Evolutionary conservation across 805 yeast species (phyloP).

Genomic region (Candida succiphila): DNA sequence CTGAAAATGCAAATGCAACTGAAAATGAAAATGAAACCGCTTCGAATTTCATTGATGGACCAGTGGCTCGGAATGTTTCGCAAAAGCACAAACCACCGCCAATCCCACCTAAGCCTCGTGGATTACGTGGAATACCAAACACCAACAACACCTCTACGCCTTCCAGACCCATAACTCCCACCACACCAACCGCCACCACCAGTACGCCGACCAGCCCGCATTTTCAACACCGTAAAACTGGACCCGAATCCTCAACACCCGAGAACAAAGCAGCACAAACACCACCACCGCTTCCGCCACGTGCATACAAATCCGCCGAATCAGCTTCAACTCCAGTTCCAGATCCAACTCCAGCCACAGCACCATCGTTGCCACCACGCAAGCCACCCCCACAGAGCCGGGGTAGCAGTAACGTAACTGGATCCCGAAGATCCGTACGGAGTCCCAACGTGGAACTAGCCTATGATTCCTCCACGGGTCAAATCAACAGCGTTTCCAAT

Average conservation of each 20-base stretch:
- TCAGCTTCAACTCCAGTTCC: background rate
- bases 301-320: background rate
- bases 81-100: slow-evolving; percentile 23
- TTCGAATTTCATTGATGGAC: too few relatives aligned
- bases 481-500: background rate
- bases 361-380: background rate
- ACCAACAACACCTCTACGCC: slow-evolving; percentile 7
- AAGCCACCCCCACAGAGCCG: background rate
- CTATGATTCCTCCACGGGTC: background rate
- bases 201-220: too few relatives aligned
- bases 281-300: background rate
- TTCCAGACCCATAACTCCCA: slow-evolving; percentile 6
- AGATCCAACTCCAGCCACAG: background rate
- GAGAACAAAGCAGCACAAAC: too few relatives aligned
- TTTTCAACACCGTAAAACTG: too few relatives aligned
- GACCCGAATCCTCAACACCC: too few relatives aligned
- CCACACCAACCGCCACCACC: too few relatives aligned
- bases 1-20: slow-evolving; percentile 3
- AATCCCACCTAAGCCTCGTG: slow-evolving; percentile 37
- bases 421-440: too few relatives aligned
- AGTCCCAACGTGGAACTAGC: too few relatives aligned
- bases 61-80: background rate
- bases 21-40: background rate
- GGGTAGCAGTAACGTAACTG: background rate
- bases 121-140: slow-evolving; percentile 23